A percentile compares a stretch with the other conserved stretches of the same genome.
These are phyloP conservation scores for Linnemannia elongata DNA, from an alignment of 192 early-diverging fungal species.

Conservation along the genomic window DNA sequence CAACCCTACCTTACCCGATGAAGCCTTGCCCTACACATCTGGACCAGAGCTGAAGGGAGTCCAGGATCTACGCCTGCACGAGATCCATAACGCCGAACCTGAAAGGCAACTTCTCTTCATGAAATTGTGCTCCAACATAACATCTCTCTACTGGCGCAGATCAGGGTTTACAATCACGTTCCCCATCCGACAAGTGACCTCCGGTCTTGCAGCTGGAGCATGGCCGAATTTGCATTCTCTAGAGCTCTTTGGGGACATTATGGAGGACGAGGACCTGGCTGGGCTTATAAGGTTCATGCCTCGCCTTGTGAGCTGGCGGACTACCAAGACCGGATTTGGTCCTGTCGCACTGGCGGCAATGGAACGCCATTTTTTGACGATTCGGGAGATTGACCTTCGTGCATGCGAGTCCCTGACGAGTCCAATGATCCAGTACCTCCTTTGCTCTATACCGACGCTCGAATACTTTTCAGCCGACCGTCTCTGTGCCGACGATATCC, in stretches of 20 bases:
- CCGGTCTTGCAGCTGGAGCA: not conserved
- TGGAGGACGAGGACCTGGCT: not conserved
- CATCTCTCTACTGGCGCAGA: not conserved
- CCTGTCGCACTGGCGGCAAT: not conserved
- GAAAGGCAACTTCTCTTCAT: not conserved
- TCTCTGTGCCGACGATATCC: not conserved
- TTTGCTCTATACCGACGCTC: not conserved
- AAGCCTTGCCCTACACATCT: not conserved
- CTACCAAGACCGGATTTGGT: not conserved
- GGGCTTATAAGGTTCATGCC: not conserved
- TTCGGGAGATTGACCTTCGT: not conserved
- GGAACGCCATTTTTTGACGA: not conserved
- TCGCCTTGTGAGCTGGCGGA: not conserved
- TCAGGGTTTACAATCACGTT: not conserved
- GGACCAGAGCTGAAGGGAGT: not conserved
- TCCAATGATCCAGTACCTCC: not conserved
- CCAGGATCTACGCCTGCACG: not conserved
- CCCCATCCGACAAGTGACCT: not conserved
- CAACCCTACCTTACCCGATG: not conserved
- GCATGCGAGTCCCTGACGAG: not conserved
- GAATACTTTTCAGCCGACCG: not conserved
- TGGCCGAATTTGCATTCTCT: not conserved
- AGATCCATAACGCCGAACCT: not conserved
- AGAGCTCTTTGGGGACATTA: not conserved
- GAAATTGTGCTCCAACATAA: not conserved